Conservation (phyloP, 2,329 filamentous ascomycete species). For the Seiridium cupressi region DNA sequence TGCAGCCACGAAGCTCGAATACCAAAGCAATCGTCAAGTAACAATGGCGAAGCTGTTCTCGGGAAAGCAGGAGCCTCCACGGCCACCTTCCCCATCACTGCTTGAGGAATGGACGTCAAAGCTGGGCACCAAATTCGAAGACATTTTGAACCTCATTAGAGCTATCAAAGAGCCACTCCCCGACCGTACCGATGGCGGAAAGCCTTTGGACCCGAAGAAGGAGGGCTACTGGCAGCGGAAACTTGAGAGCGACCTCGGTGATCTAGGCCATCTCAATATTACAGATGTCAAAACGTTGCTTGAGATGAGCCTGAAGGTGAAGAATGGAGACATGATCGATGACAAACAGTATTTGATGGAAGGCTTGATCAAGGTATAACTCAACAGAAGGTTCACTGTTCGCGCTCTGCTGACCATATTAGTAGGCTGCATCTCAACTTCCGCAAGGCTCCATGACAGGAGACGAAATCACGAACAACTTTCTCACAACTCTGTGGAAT, state of each 20-base stretch:
- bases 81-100: neutral
- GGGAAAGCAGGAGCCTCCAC: neutral
- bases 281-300: neutral
- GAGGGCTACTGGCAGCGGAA: neutral
- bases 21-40: too few relatives aligned
- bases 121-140: neutral
- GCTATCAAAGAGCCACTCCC: neutral
- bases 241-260: neutral
- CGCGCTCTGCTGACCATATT: neutral
- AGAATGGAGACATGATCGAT: neutral
- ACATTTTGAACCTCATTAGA: neutral
- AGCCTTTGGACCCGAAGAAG: neutral
- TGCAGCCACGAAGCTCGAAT: too few relatives aligned
- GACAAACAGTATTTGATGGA: neutral
- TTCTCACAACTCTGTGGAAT: constrained; percentile 9
- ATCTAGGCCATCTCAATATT: neutral
- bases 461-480: constrained; percentile 3
- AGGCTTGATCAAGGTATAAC: neutral
- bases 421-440: neutral
- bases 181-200: neutral
- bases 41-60: neutral
- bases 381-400: too few relatives aligned
- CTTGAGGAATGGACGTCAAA: neutral
- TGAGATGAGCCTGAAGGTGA: neutral
- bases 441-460: neutral